Percentiles rank a stretch among this genome's conserved stretches.
phyloP scores from a whole-genome alignment of 768 basidiomycete genomes.

The Auriscalpium orientale region DNA sequence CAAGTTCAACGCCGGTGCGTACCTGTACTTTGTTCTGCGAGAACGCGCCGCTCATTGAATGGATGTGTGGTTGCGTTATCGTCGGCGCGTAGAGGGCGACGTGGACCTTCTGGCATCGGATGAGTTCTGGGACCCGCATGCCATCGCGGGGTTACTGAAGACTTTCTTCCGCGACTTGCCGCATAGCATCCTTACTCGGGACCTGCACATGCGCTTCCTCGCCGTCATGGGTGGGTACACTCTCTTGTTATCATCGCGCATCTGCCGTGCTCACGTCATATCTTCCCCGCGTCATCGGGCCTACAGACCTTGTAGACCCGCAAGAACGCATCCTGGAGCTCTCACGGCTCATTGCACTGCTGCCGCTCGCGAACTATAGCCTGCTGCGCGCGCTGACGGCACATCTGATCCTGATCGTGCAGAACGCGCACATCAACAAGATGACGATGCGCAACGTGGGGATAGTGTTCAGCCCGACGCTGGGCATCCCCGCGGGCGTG shows the following conservation, averaged over 20 bases:
- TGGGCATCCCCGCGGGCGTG: conserved; percentile 96
- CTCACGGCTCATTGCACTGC: conserved; percentile 72
- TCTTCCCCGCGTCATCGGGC: not conserved
- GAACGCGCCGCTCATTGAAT: too few species aligned
- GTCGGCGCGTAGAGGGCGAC: conserved; percentile 71
- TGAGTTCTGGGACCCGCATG: conserved; percentile 97
- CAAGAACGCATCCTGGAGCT: conserved; percentile 86
- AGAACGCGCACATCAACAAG: conserved; percentile 86
- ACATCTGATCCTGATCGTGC: conserved; percentile 90
- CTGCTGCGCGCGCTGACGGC: conserved; percentile 90
- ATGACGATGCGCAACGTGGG: conserved; percentile 99
- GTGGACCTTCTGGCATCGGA: conserved; percentile 80
- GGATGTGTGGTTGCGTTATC: not conserved
- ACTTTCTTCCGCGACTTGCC: conserved; percentile 90
- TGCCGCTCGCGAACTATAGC: conserved; percentile 91
- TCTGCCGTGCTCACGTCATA: conserved; percentile 1
- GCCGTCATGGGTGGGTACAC: conserved; percentile 79
- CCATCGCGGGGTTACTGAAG: conserved; percentile 92
- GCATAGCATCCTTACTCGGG: conserved; percentile 84
- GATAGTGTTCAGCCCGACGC: conserved; percentile 95
- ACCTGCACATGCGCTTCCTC: conserved; percentile 86
- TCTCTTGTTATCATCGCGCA: conserved; percentile 3
- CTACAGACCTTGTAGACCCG: conserved; percentile 77
- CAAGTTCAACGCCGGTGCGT: conserved; percentile 80
- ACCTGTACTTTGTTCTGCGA: not conserved